Base-by-base conservation (phyloP, 2,329 filamentous ascomycete genomes). In the Ceratocystis colombiana region DNA sequence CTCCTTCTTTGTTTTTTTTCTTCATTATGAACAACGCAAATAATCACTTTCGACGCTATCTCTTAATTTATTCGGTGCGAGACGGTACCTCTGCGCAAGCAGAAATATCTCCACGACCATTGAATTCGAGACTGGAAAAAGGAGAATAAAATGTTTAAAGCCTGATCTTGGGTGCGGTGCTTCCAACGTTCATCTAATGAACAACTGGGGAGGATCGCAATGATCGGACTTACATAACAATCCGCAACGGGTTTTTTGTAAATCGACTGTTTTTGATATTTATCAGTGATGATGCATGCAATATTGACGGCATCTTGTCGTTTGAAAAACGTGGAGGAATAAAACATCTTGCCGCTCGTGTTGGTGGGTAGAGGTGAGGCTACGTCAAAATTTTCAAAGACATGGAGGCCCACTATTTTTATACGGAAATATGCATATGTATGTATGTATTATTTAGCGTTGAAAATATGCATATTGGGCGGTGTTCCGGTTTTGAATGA, bases 91-190 rank as follows among this genome's bases (percentile, higher is more conserved):
- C 70, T 55, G 62, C 33, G n/a, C 22, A 33, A 64, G 37, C 50
- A 41, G 64, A 64, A 67, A 67, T 73, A 72, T 72, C 71, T 76
- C 79, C 79, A 82, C 68, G 80, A 82, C 79, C 77, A 79, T 76
- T 73, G 74, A 73, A 62, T 71, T 72, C 76, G 78, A 69, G 74
- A 76, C 75, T 74, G 76, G 72, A 79, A 77, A 78, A 82, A 78
- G 80, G 76, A 82, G 80, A 82, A 73, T 69, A 78, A 79, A 77
- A 63, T 46, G 41, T 63, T 62, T 66, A 75, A 72, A 79, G 80
- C 77, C 78, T 79, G 80, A 80, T 82, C 80, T 82, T 82, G 80
- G 80, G 80, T 82, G 80, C 80, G 80, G 78, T 82, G 80, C 77
- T 81, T 76, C 76, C 75, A 78, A 75, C 73, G 74, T 72, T 71